Evolutionary conservation across 2,329 filamentous ascomycete species (phyloP).

Genomic region (Dactylellina sp.): DNA sequence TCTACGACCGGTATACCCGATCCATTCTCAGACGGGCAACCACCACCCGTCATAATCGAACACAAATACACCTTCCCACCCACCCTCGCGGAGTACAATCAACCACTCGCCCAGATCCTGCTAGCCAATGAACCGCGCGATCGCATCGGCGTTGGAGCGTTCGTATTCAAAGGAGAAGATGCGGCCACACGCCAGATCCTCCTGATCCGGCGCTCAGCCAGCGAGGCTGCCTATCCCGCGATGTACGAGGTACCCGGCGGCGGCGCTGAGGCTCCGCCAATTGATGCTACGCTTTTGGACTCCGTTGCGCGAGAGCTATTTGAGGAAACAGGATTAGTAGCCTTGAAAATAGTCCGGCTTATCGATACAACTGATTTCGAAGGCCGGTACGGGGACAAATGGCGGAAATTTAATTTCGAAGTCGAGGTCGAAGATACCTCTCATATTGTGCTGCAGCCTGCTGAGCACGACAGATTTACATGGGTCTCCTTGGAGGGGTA

Average conservation of each 20-base stretch:
- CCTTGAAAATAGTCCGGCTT: constrained; percentile 65
- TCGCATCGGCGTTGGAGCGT: constrained; percentile 36
- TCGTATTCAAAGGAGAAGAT: constrained; percentile 36
- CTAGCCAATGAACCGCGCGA: constrained; percentile 33
- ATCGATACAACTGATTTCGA: constrained; percentile 61
- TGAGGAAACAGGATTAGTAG: constrained; percentile 68
- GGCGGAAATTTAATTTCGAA: constrained; percentile 59
- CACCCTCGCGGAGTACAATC: constrained; percentile 26
- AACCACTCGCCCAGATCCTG: constrained; percentile 31
- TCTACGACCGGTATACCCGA: not conserved
- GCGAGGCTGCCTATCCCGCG: constrained; percentile 63
- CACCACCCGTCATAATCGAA: constrained; percentile 29
- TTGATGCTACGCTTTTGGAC: constrained; percentile 67
- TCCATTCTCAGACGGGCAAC: constrained; percentile 8
- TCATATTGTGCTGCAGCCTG: constrained; percentile 50
- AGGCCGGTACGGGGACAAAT: constrained; percentile 48
- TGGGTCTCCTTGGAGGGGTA: constrained; percentile 57
- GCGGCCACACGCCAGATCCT: constrained; percentile 61
- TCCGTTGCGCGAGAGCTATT: constrained; percentile 67
- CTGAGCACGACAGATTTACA: constrained; percentile 57
- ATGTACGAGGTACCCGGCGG: constrained; percentile 70
- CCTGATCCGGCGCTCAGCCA: constrained; percentile 65
- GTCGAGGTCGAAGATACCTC: constrained; percentile 57
- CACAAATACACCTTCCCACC: constrained; percentile 33
- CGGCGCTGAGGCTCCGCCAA: constrained; percentile 64